phyloP scores from a whole-genome alignment of 163 green algal species.

The Scenedesmus sp. region DNA sequence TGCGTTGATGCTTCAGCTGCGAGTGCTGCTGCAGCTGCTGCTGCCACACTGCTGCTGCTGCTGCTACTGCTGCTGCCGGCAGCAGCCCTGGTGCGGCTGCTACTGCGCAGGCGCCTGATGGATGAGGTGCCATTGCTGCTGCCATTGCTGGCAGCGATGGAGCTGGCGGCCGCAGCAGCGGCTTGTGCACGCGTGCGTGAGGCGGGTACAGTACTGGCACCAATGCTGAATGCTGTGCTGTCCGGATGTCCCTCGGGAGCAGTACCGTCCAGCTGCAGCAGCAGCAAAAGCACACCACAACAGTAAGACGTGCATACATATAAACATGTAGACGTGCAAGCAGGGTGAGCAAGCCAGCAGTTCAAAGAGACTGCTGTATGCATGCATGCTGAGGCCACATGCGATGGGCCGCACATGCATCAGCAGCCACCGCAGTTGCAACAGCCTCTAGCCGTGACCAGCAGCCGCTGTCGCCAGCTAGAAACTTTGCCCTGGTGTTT shows the following conservation, averaged over 20 bases:
- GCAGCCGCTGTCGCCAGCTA: no score
- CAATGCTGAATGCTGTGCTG: not conserved
- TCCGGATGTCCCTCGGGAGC: constrained; percentile 32
- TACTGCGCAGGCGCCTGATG: constrained; percentile 4
- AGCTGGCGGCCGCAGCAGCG: not conserved
- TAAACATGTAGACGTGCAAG: no score
- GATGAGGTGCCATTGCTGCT: constrained; percentile 1
- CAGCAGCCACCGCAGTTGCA: not conserved
- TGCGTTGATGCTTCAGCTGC: not conserved
- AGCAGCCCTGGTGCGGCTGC: not conserved
- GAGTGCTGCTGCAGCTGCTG: not conserved
- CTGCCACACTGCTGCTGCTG: not conserved
- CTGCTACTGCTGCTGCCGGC: not conserved
- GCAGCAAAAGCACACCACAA: not conserved
- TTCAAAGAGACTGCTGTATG: not conserved
- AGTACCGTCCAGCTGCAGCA: constrained; percentile 13
- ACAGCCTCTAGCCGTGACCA: not conserved
- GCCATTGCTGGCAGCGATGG: not conserved
- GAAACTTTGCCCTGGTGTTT: no score
- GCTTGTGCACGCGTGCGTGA: not conserved
- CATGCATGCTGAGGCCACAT: not conserved
- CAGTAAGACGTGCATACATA: no score
- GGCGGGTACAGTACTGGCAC: not conserved
- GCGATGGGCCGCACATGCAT: not conserved
- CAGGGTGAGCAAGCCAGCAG: no score